A percentile compares a stretch with the other conserved stretches of the same genome.
These are phyloP conservation scores for Sarocladium kiliense DNA, from an alignment of 2,329 filamentous ascomycete genomes.

Conservation along the genomic window DNA sequence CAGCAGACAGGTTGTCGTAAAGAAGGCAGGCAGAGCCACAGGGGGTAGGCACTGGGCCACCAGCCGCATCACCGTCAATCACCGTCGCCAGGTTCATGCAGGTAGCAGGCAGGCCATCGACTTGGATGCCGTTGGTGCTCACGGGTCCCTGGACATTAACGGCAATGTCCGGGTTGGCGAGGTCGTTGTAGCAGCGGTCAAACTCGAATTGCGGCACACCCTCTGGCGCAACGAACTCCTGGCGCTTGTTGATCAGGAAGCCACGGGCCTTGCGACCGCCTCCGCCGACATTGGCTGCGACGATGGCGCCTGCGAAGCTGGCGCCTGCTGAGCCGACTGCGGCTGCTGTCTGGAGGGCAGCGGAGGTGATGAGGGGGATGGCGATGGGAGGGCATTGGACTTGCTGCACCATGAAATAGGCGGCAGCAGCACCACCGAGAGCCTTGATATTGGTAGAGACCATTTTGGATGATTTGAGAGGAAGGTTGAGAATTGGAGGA, in stretches of 20 bases:
- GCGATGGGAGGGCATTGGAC: conserved; percentile 5
- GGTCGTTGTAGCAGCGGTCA: conserved; percentile 4
- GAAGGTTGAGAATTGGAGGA: not conserved
- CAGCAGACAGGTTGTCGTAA: conserved; percentile 12
- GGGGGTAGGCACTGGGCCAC: conserved; percentile 11
- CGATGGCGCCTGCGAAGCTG: not conserved
- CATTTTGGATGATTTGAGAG: not conserved
- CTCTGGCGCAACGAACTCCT: not conserved
- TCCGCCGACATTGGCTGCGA: not conserved
- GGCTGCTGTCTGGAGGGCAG: not conserved
- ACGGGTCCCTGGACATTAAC: not conserved
- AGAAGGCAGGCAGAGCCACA: conserved; percentile 18
- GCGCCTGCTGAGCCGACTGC: not conserved
- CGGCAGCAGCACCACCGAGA: not conserved
- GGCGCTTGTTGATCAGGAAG: not conserved
- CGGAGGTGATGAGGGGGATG: not conserved
- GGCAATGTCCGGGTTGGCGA: not conserved
- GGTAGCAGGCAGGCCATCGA: conserved; percentile 13
- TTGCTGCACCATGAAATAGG: not conserved
- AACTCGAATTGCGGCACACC: not conserved
- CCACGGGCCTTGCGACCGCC: no score
- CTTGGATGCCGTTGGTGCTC: not conserved
- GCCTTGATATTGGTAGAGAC: not conserved
- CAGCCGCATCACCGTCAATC: conserved; percentile 13
- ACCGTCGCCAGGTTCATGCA: conserved; percentile 18